A percentile compares a stretch with the other conserved stretches of the same genome.
phyloP scores from a whole-genome alignment of 768 basidiomycete genomes.

The Royoungia palumana region DNA sequence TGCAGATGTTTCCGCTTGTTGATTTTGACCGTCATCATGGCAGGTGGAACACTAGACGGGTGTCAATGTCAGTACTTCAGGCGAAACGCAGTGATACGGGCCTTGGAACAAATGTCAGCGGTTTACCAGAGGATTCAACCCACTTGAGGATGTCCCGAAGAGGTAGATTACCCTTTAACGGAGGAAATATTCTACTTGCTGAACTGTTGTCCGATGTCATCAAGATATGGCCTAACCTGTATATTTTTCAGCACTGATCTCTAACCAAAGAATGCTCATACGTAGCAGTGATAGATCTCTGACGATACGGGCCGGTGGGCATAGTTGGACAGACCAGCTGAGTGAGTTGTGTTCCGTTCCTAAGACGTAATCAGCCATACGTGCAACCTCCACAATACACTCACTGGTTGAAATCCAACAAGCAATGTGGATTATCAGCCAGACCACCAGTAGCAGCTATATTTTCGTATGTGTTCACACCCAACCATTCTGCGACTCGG shows the following conservation, averaged over 20 bases:
- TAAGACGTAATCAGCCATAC: conserved; percentile 13
- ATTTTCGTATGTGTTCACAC: conserved; percentile 33
- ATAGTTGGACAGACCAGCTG: conserved; percentile 9
- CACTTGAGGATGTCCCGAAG: conserved; percentile 45
- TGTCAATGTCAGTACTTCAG: not conserved
- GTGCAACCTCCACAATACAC: conserved; percentile 7
- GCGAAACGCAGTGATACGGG: conserved; percentile 18
- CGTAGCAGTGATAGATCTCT: conserved; percentile 39
- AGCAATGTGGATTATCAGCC: conserved; percentile 30
- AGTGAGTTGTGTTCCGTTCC: conserved; percentile 14
- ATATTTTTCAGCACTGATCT: conserved; percentile 4
- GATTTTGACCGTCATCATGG: conserved; percentile 31
- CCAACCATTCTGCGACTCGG: conserved; percentile 60
- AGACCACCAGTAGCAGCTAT: conserved; percentile 38
- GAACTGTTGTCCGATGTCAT: conserved; percentile 37
- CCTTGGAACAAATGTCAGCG: conserved; percentile 52
- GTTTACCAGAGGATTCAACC: conserved; percentile 34
- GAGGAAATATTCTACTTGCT: conserved; percentile 42
- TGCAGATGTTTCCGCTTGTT: conserved; percentile 37
- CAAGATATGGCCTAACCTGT: conserved; percentile 62
- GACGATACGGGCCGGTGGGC: not conserved
- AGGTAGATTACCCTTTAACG: conserved; percentile 40
- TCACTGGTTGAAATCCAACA: conserved; percentile 38
- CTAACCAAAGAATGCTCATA: conserved; percentile 15
- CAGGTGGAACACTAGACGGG: conserved; percentile 37